These are phyloP conservation scores for Apiospora hydei DNA, from an alignment of 2,329 filamentous ascomycete species.

Conservation along the genomic window DNA sequence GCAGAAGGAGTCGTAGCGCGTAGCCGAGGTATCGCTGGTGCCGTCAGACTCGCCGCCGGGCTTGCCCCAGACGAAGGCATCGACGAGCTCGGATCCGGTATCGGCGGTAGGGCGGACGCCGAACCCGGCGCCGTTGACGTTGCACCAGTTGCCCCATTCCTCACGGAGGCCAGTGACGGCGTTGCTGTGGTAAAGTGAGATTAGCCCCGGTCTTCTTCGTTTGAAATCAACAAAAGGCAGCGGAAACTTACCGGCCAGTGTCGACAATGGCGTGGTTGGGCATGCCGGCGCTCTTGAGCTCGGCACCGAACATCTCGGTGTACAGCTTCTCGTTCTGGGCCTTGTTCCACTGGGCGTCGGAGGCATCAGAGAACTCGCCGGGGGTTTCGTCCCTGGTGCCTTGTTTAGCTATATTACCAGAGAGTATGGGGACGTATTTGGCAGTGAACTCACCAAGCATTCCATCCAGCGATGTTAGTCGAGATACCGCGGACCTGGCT, in stretches of 20 bases:
- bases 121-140: conserved; percentile 64
- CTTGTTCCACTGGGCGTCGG: conserved; percentile 54
- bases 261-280: conserved; percentile 47
- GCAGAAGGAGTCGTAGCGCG: conserved; percentile 62
- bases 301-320: conserved; percentile 69
- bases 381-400: conserved; percentile 38
- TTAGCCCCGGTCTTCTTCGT: neutral
- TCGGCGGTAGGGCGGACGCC: conserved; percentile 62
- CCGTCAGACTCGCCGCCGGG: conserved; percentile 61
- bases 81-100: conserved; percentile 60
- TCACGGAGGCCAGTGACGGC: conserved; percentile 57
- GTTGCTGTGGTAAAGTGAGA: conserved; percentile 31
- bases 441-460: conserved; percentile 49
- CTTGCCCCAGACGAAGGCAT: conserved; percentile 71
- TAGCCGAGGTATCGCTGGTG: conserved; percentile 49
- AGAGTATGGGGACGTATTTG: neutral
- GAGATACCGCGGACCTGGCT: conserved; percentile 60
- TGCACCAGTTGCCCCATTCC: conserved; percentile 69
- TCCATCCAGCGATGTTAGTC: conserved; percentile 67
- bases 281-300: conserved; percentile 60
- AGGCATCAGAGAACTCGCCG: conserved; percentile 42
- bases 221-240: neutral
- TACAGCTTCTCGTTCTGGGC: conserved; percentile 66
- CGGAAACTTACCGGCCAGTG: conserved; percentile 37
- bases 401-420: conserved; percentile 25